Conservation (phyloP, 257 asterid genomes). For the Marsdenia floribunda region DNA sequence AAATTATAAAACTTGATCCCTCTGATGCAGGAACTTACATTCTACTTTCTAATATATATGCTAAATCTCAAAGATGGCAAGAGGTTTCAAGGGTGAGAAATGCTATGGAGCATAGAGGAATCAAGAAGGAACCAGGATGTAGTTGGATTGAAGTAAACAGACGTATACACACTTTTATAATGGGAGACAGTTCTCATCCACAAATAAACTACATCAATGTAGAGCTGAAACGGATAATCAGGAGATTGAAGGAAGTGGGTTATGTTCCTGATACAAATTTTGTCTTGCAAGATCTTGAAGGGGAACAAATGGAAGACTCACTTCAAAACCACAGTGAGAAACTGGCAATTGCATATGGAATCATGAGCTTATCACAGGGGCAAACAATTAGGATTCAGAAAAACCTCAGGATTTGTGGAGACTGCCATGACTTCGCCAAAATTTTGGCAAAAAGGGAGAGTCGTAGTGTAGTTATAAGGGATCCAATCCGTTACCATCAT, state of each 20-base stretch:
- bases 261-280: constrained; percentile 79
- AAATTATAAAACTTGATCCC: constrained; percentile 64
- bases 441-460: constrained; percentile 58
- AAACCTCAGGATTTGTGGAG: constrained; percentile 87
- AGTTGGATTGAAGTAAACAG: constrained; percentile 86
- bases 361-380: constrained; percentile 54
- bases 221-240: constrained; percentile 47
- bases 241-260: constrained; percentile 60
- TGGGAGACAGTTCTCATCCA: constrained; percentile 76
- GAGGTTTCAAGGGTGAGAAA: constrained; percentile 55
- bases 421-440: constrained; percentile 78
- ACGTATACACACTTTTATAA: constrained; percentile 63
- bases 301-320: constrained; percentile 79
- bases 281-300: constrained; percentile 87
- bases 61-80: constrained; percentile 69
- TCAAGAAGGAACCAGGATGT: constrained; percentile 94
- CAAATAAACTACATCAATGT: constrained; percentile 36
- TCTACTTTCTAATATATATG: constrained; percentile 73
- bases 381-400: constrained; percentile 72
- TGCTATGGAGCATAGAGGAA: constrained; percentile 54
- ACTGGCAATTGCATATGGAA: constrained; percentile 67
- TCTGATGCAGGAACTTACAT: constrained; percentile 70
- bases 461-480: constrained; percentile 68
- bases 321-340: constrained; percentile 86
- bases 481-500: constrained; percentile 91